Evolutionary conservation across 2,329 filamentous ascomycete genomes (phyloP).

Genomic region (Sclerotinia trifoliorum): DNA sequence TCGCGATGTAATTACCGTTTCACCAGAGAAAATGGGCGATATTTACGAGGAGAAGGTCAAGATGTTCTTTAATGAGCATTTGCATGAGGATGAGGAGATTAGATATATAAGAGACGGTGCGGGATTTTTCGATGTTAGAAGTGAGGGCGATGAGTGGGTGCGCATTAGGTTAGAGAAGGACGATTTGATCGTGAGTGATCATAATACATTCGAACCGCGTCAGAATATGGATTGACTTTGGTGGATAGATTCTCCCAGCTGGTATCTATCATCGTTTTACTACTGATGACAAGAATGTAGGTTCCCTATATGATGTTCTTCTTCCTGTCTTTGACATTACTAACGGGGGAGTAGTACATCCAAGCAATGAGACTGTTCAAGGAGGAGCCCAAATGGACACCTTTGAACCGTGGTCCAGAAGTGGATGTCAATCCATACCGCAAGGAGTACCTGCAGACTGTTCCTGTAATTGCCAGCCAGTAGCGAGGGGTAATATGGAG

Average conservation of each 20-base stretch:
- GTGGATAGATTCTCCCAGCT: constrained; percentile 68
- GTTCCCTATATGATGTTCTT: constrained; percentile 32
- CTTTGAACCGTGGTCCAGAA: constrained; percentile 75
- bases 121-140: constrained; percentile 91
- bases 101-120: constrained; percentile 85
- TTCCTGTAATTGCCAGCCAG: constrained; percentile 25
- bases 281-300: constrained; percentile 86
- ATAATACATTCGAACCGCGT: background rate
- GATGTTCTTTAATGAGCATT: constrained; percentile 89
- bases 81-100: constrained; percentile 99
- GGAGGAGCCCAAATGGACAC: constrained; percentile 98
- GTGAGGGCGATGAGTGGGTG: constrained; percentile 82
- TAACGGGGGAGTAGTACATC: constrained; percentile 64
- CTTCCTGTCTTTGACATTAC: background rate
- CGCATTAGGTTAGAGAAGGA: constrained; percentile 79
- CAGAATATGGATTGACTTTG: background rate
- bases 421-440: constrained; percentile 78
- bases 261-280: constrained; percentile 98
- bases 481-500: background rate
- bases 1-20: constrained; percentile 89
- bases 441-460: constrained; percentile 65
- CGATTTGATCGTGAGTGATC: constrained; percentile 65
- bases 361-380: constrained; percentile 97
- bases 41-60: constrained; percentile 92
- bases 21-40: constrained; percentile 78